Base-by-base conservation (phyloP, 1,284 basidiomycete genomes). In the Papiliotrema fonsecae region DNA sequence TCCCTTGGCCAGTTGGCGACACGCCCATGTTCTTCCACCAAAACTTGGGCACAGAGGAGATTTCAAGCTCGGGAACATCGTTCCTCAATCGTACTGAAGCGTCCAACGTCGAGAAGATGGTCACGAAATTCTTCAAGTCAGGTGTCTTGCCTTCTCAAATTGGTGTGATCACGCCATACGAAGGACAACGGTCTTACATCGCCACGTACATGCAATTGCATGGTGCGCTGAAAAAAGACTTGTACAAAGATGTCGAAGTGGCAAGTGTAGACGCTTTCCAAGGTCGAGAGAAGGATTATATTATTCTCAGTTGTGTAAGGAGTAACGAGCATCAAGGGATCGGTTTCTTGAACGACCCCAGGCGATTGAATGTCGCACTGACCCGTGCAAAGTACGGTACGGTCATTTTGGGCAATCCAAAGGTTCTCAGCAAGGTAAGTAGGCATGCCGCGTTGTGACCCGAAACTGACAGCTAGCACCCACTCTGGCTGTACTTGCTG, bases 1-100 rank as follows among this genome's bases (percentile, higher is more conserved):
- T 98, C 76, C 96, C 96, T 1, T 98, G 96, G 96, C 96, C 96
- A 4, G 83, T 90, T 28, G 86, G 88, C n/a, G 89, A 92, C 61
- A 92, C 90, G 6, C 96, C 96, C 18, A 98, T 98, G 94, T 96
- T 97, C 79, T 99, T 98, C 78, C 97, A 97, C 76, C 93, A 97
- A 78, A 98, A 98, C 68, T 75, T 98, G 40, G 96, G 96, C 0
- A 96, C 97, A 62, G 96, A 99, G 70, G 96, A 99, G 73, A 98
- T 99, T 57, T 97, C 93, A 22, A 91, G 88, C 49, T 94, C 89
- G 67, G 96, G 96, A 42, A 99, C 96, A 0, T 97, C 94, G 7
- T 98, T 97, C 81, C 79, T 99, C 62, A 98, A 99, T 73, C 83
- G 94, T 67, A 98, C 94, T 28, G 96, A 99, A 72, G 94, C 96